These are phyloP conservation scores for Populus trichocarpa DNA, from an alignment of 441 rosid genomes.

Conservation along the genomic window DNA sequence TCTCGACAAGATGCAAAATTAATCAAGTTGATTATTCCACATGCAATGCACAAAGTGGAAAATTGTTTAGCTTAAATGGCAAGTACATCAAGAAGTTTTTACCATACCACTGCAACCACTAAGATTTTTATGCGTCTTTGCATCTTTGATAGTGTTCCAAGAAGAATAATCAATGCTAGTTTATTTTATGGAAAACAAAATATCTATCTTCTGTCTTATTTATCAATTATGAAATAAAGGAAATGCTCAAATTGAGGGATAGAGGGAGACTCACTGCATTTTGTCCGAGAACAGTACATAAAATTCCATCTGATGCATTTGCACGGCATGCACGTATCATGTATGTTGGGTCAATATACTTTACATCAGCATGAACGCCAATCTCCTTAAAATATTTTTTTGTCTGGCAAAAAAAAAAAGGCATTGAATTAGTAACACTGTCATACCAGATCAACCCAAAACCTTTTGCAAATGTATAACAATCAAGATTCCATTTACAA, in stretches of 20 bases:
- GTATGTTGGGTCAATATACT: slow-evolving; percentile 97
- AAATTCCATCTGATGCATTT: slow-evolving; percentile 95
- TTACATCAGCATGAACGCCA: slow-evolving; percentile 72
- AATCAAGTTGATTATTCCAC: not conserved
- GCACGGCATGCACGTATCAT: slow-evolving; percentile 98
- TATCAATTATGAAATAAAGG: not conserved
- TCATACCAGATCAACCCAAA: slow-evolving; percentile 5
- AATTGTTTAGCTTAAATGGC: not conserved
- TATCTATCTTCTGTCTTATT: not conserved
- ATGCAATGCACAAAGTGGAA: not conserved
- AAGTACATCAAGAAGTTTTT: too few relatives aligned
- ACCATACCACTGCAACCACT: too few relatives aligned
- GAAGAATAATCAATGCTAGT: not conserved
- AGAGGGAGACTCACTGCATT: slow-evolving; percentile 68
- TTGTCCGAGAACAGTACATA: slow-evolving; percentile 94
- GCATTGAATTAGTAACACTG: slow-evolving; percentile 1
- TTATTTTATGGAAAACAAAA: not conserved
- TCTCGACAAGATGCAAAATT: too few relatives aligned
- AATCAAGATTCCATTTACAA: not conserved
- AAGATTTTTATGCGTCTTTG: too few relatives aligned
- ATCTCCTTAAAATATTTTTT: slow-evolving; percentile 73
- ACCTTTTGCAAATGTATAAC: not conserved
- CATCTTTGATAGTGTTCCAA: not conserved
- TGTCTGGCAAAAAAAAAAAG: slow-evolving; percentile 36
- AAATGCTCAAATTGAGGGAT: not conserved